Percentiles rank a stretch among this genome's conserved stretches.
Evolutionary conservation across 192 early-diverging fungal species (phyloP).

Genomic region (Funneliformis geosporum): DNA sequence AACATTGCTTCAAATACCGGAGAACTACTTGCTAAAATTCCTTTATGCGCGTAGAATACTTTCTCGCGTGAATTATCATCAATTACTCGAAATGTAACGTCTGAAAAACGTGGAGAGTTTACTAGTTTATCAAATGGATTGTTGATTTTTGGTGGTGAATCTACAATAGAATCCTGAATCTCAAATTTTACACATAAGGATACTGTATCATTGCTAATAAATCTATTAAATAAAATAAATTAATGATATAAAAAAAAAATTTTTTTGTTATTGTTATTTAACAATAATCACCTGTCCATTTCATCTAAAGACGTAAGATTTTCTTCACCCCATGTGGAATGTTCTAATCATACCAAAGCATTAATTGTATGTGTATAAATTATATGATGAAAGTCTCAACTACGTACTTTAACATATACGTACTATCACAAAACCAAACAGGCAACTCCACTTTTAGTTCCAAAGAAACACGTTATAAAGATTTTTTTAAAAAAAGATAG

Average conservation of each 20-base stretch:
- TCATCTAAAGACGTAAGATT: conserved; percentile 34
- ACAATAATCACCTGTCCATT: conserved; percentile 33
- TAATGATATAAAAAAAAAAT: not conserved
- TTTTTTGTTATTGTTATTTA: no score
- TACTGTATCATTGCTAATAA: conserved; percentile 34
- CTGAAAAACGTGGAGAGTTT: conserved; percentile 34
- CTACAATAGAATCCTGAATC: conserved; percentile 34
- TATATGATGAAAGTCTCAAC: not conserved
- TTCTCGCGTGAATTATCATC: conserved; percentile 23
- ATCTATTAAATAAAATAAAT: conserved; percentile 20
- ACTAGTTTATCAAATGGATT: conserved; percentile 35
- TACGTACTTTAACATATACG: conserved; percentile 9
- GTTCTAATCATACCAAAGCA: conserved; percentile 15
- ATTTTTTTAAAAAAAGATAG: not conserved
- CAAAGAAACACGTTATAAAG: not conserved
- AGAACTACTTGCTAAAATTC: conserved; percentile 22
- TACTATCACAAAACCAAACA: conserved; percentile 40
- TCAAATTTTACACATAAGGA: conserved; percentile 42
- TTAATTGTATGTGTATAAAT: not conserved
- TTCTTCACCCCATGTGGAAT: conserved; percentile 39
- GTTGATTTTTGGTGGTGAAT: not conserved
- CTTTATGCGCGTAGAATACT: conserved; percentile 30
- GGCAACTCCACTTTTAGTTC: conserved; percentile 31
- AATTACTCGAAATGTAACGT: conserved; percentile 34
- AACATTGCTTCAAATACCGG: conserved; percentile 31